Conservation (phyloP, 2,329 filamentous ascomycete genomes). For the Dactylonectria estremocensis region DNA sequence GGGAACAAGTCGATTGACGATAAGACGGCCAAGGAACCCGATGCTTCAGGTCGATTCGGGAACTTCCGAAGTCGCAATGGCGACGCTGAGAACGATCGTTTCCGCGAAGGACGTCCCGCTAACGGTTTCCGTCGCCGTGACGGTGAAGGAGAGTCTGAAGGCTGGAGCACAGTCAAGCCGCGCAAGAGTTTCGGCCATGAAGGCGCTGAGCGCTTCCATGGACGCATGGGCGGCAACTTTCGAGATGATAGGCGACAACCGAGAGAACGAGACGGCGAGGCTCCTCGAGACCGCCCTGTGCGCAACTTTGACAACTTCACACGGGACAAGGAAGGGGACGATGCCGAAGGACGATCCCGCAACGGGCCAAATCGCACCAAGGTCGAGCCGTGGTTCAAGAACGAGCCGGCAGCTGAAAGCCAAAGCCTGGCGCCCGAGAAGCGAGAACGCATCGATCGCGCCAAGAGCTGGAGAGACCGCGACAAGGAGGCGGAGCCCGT, state of each 20-base stretch:
- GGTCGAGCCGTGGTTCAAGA: conserved; percentile 83
- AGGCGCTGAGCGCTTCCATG: conserved; percentile 79
- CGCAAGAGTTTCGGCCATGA: conserved; percentile 82
- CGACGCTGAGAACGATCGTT: conserved; percentile 67
- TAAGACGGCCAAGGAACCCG: conserved; percentile 66
- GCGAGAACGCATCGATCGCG: conserved; percentile 71
- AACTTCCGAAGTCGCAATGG: conserved; percentile 67
- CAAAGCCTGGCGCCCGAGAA: conserved; percentile 55
- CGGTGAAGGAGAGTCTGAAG: conserved; percentile 75
- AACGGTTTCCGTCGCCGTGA: conserved; percentile 68
- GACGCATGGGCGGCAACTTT: conserved; percentile 71
- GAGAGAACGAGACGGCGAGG: conserved; percentile 71
- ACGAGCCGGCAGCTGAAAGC: conserved; percentile 60
- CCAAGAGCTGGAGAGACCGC: conserved; percentile 74
- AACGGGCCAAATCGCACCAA: conserved; percentile 77
- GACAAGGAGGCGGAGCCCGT: conserved; percentile 58
- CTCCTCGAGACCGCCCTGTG: conserved; percentile 62
- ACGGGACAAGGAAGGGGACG: conserved; percentile 66
- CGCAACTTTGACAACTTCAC: conserved; percentile 67
- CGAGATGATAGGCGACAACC: conserved; percentile 61
- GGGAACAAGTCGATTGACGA: conserved; percentile 68
- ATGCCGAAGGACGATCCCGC: conserved; percentile 71
- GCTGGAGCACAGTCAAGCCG: conserved; percentile 82
- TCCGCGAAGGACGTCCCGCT: conserved; percentile 65
- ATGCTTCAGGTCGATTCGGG: conserved; percentile 72